Evolutionary conservation across 768 basidiomycete species (phyloP), one percentile per base, ranked within the genome.

Genomic region (Galerina sulciceps): DNA sequence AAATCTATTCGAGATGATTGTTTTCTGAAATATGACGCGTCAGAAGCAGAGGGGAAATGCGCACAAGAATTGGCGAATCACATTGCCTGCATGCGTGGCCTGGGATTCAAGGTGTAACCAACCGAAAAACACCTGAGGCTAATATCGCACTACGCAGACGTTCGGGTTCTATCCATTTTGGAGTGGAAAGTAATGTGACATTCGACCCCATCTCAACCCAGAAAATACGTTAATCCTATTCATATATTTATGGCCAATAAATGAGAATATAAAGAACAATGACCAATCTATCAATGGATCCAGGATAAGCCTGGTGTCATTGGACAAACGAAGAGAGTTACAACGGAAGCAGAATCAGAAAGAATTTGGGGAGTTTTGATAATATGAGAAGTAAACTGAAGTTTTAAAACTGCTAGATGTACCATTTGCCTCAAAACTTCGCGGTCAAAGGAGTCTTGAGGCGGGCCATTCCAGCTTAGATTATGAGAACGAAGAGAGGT

Each of bases 1-100:
- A 99, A 99, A 73, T 84, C 89, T 2, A 83, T 82, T n/a, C 84
- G 97, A 10, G 97, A 99, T 73, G 89, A 95, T 63, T 99, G 97
- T 75, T 99, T 97, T 80, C 79, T 99, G 59, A 84, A 85, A 57
- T 85, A 82, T 65, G 88, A 88, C 59, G 68, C 81, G 4, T 74
- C 81, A 18, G 84, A 85, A 57, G 90, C 90, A 6, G 81, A 85
- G 56, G 89, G 88, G 57, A 88, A 90, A 70, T 99, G 97, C 78
- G 86, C 80, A 67, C 85, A 90, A 50, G 76, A 94, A 45, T 83
- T 99, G 4, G 82, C 86, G 67, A 83, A 80, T 58, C 96, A 99
- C 65, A 78, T 94, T 50, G 85, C 88, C 11, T 99, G 97, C 79
- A 99, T 99, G 97, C 82, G 88, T 40, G 76, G 81, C 15, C 83